Percentiles rank a stretch among this genome's conserved stretches.
Conservation (phyloP, 148 eudicot genomes). For the Rhododendron vialii region DNA sequence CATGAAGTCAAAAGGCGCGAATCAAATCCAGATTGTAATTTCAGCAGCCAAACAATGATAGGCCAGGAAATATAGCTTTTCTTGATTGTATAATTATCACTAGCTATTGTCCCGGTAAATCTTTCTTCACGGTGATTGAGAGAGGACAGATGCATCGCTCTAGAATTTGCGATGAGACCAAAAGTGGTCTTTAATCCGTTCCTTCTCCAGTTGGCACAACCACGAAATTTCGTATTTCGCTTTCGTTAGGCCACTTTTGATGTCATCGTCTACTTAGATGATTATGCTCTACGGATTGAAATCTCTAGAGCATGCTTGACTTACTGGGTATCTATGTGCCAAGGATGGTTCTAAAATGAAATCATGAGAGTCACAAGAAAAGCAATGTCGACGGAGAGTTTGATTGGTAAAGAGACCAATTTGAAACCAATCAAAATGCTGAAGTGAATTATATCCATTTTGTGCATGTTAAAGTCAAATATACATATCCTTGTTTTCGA, state of each 20-base stretch:
- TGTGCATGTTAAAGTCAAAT: background rate
- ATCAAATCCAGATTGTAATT: constrained; percentile 14
- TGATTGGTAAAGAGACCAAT: background rate
- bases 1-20: constrained; percentile 7
- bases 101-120: background rate
- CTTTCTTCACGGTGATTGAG: background rate
- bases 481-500: background rate
- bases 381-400: background rate
- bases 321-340: background rate
- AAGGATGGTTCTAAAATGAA: constrained; percentile 10
- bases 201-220: constrained; percentile 3
- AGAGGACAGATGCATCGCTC: background rate
- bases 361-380: constrained; percentile 11
- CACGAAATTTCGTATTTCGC: background rate
- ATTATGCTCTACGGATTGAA: constrained; percentile 9
- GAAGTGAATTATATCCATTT: background rate
- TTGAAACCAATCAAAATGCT: constrained; percentile 12
- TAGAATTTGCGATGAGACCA: background rate
- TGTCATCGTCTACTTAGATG: constrained; percentile 11
- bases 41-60: background rate
- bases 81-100: background rate
- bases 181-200: constrained; percentile 9
- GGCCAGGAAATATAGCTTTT: background rate
- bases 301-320: constrained; percentile 12
- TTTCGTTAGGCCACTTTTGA: background rate